Percentiles rank a stretch among this genome's conserved stretches.
These are phyloP conservation scores for Syzygium jambos DNA, from an alignment of 345 rosid genomes.

Conservation along the genomic window DNA sequence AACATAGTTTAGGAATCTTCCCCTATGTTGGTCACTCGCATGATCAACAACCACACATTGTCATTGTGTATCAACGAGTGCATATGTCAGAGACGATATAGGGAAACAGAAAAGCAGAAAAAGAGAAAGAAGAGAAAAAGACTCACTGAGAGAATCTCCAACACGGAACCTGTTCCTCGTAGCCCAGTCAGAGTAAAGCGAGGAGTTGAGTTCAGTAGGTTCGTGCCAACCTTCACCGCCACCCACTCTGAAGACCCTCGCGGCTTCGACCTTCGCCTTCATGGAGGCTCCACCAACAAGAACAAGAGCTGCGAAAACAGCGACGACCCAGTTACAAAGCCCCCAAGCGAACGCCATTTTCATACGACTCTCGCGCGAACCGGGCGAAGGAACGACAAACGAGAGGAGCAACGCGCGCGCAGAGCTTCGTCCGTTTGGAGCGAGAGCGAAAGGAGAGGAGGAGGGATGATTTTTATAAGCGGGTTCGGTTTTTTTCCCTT, in stretches of 20 bases:
- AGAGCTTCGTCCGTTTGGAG: background rate
- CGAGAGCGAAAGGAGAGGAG: background rate
- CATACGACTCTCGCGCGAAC: background rate
- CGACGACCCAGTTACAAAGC: background rate
- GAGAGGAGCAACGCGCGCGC: background rate
- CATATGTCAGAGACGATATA: too few relatives aligned
- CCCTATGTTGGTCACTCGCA: background rate
- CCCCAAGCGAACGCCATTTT: constrained; percentile 6
- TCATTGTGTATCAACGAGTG: background rate
- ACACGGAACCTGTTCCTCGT: constrained; percentile 46
- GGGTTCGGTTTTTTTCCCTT: background rate
- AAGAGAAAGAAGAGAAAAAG: background rate
- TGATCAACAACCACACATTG: background rate
- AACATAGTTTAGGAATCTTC: background rate
- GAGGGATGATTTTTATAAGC: background rate
- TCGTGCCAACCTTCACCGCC: constrained; percentile 55
- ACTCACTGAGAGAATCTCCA: constrained; percentile 63
- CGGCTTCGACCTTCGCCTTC: constrained; percentile 20
- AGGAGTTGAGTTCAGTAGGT: constrained; percentile 32
- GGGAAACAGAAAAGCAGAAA: background rate
- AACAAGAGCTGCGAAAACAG: background rate
- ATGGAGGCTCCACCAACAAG: constrained; percentile 8
- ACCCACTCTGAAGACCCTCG: constrained; percentile 50
- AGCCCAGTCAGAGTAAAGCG: constrained; percentile 56
- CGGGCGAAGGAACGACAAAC: background rate